Percentiles rank a stretch among this genome's conserved stretches.
Evolutionary conservation across 345 rosid species (phyloP).

Genomic region (Toxicodendron radicans): DNA sequence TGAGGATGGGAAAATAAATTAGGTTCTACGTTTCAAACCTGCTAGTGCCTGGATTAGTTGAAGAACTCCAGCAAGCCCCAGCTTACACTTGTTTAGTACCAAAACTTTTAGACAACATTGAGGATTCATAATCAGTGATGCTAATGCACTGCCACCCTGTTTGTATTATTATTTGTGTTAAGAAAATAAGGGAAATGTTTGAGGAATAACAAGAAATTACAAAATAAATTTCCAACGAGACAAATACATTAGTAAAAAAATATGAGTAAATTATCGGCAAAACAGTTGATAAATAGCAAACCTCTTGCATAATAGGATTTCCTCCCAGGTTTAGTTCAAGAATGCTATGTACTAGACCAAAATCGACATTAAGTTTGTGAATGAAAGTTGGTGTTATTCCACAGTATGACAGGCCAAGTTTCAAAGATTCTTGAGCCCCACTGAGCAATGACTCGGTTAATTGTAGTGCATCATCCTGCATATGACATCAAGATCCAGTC

Average conservation of each 20-base stretch:
- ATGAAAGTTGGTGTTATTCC: constrained; percentile 50
- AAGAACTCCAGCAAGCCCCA: constrained; percentile 66
- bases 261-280: neutral
- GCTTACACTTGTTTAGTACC: constrained; percentile 67
- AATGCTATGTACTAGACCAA: constrained; percentile 45
- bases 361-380: constrained; percentile 37
- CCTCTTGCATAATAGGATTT: constrained; percentile 70
- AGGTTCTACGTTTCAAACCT: constrained; percentile 42
- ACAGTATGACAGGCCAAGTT: constrained; percentile 76
- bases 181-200: neutral
- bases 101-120: constrained; percentile 60
- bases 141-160: constrained; percentile 69
- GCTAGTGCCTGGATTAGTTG: constrained; percentile 67
- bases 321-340: constrained; percentile 75
- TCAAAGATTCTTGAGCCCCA: constrained; percentile 57
- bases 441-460: constrained; percentile 53
- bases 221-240: neutral
- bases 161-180: neutral
- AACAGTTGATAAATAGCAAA: constrained; percentile 30
- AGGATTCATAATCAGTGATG: constrained; percentile 58
- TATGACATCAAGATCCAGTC: constrained; percentile 18
- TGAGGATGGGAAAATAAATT: neutral
- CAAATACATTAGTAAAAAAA: neutral
- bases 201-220: neutral
- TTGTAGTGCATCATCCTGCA: constrained; percentile 70